Evolutionary conservation across 176 grass and related monocot species (phyloP).

Genomic region (Triticum timopheevii): DNA sequence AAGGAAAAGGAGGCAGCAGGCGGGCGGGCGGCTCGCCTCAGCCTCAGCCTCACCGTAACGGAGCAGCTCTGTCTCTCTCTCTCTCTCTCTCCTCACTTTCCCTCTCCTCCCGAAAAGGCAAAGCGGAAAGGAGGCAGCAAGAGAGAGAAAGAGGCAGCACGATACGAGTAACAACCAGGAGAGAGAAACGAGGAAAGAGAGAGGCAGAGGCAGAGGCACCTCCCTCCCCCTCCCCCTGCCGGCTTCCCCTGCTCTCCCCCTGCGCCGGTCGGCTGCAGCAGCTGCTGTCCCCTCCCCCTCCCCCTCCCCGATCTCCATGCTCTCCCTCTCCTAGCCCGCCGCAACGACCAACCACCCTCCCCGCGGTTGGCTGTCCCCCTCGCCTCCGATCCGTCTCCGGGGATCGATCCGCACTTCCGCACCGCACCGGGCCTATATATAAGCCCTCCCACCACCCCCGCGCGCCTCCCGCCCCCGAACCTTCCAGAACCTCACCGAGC

Average conservation of each 20-base stretch:
- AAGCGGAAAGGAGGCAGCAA: constrained; percentile 1
- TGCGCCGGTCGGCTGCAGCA: constrained; percentile 17
- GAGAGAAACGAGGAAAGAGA: constrained; percentile 7
- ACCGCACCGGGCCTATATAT: constrained; percentile 5
- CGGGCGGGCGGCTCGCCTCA: constrained; percentile 1
- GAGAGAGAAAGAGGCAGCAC: constrained; percentile 9
- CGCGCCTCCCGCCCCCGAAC: background rate
- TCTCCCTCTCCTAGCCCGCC: constrained; percentile 3
- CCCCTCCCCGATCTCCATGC: constrained; percentile 21
- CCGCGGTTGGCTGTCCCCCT: constrained; percentile 5
- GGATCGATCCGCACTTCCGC: constrained; percentile 11
- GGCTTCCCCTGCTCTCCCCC: constrained; percentile 16
- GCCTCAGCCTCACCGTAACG: constrained; percentile 15
- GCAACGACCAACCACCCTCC: constrained; percentile 10
- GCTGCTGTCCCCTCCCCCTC: constrained; percentile 23
- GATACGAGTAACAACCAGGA: constrained; percentile 13
- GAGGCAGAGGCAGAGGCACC: background rate
- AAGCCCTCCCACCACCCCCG: background rate
- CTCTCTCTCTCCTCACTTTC: too few species aligned
- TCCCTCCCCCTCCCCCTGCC: background rate
- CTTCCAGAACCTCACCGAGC: constrained; percentile 30
- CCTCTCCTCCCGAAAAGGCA: constrained; percentile 37
- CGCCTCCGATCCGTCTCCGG: constrained; percentile 44
- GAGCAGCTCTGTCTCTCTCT: background rate
- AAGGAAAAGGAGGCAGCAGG: background rate